Conservation (phyloP, 371 early-diverging fungal species). For the Dipsacomyces acuminosporus region DNA sequence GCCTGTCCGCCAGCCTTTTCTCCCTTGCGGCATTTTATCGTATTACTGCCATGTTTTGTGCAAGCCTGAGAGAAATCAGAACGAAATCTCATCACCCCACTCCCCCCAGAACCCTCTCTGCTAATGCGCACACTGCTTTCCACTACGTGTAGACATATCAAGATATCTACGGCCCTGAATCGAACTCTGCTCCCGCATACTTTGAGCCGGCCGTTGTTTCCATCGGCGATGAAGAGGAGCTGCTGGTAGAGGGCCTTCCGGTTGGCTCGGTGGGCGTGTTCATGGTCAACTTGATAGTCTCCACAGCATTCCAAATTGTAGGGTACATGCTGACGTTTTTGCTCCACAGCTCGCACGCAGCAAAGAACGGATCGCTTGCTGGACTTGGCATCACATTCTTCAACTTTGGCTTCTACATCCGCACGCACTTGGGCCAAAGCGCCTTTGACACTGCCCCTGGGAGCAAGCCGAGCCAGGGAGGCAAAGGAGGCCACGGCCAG, state of each 20-base stretch:
- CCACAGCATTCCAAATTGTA: constrained; percentile 48
- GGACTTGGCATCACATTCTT: constrained; percentile 49
- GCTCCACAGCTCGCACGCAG: constrained; percentile 48
- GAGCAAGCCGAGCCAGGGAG: background rate
- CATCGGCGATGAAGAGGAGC: constrained; percentile 48
- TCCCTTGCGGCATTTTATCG: too few species aligned
- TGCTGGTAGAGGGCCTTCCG: constrained; percentile 48
- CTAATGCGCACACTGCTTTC: background rate
- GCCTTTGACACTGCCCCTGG: constrained; percentile 9
- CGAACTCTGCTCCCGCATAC: constrained; percentile 45
- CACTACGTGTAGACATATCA: constrained; percentile 41
- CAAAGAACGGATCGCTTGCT: constrained; percentile 48
- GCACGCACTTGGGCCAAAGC: constrained; percentile 32
- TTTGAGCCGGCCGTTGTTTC: constrained; percentile 49
- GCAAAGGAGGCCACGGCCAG: too few species aligned
- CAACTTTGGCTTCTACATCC: constrained; percentile 50
- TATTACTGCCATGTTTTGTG: too few species aligned
- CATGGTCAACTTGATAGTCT: constrained; percentile 47
- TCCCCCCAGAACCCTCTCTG: too few species aligned
- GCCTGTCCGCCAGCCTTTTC: too few species aligned
- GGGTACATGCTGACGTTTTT: constrained; percentile 51
- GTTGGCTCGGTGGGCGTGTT: constrained; percentile 45
- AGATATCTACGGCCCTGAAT: constrained; percentile 47
- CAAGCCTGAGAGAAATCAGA: too few species aligned
- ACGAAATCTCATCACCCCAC: too few species aligned